Percentiles rank a stretch among this genome's conserved stretches.
These are phyloP conservation scores for Aspergillus cejpii DNA, from an alignment of 2,329 filamentous ascomycete species.

Conservation along the genomic window DNA sequence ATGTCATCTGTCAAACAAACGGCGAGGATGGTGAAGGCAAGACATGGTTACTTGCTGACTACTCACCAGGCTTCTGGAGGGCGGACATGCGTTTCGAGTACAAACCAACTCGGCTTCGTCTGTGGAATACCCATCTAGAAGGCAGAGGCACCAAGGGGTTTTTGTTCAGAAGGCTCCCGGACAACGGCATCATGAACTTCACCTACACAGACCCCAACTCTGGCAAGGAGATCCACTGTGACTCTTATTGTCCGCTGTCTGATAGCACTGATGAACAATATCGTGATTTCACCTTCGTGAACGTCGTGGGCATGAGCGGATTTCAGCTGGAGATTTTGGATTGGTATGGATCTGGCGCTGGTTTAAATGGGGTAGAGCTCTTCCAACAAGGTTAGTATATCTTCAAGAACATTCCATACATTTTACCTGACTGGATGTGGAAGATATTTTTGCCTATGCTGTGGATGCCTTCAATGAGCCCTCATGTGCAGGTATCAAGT, in stretches of 20 bases:
- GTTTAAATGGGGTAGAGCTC: constrained; percentile 77
- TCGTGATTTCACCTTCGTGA: constrained; percentile 91
- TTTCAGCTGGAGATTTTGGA: constrained; percentile 80
- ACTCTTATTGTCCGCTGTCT: constrained; percentile 77
- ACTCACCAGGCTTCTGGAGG: constrained; percentile 71
- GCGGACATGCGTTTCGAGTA: constrained; percentile 79
- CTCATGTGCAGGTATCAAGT: constrained; percentile 60
- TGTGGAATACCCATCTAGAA: constrained; percentile 80
- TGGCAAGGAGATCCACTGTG: constrained; percentile 64
- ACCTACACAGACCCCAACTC: constrained; percentile 74
- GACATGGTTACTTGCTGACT: constrained; percentile 75
- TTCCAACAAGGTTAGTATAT: constrained; percentile 60
- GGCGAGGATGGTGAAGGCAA: constrained; percentile 62
- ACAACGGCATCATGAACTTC: constrained; percentile 92
- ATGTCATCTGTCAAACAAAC: constrained; percentile 72
- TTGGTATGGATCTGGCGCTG: constrained; percentile 81
- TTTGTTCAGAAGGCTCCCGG: constrained; percentile 75
- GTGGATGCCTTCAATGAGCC: constrained; percentile 86
- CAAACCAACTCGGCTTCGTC: constrained; percentile 73
- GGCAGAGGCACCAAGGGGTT: constrained; percentile 84
- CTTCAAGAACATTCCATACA: not conserved
- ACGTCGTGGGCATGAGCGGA: constrained; percentile 74
- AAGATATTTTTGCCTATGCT: constrained; percentile 75
- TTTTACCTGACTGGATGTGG: constrained; percentile 11
- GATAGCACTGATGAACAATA: constrained; percentile 58